phyloP scores from a whole-genome alignment of 2,329 filamentous ascomycete species.

The Fusarium graminum region DNA sequence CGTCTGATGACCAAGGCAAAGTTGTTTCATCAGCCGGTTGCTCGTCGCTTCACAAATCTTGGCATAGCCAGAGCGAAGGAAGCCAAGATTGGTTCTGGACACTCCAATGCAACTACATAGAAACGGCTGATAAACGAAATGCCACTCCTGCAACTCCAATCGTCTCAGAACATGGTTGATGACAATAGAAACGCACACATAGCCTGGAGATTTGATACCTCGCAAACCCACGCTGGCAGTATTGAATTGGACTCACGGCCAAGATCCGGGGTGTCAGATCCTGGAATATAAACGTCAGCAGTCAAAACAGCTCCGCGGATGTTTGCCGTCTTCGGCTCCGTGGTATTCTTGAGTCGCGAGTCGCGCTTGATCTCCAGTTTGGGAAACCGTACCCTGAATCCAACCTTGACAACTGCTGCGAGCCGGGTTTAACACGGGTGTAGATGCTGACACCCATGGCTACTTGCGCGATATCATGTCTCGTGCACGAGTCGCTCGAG shows the following conservation, averaged over 20 bases:
- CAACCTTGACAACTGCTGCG: constrained; percentile 5
- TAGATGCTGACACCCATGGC: constrained; percentile 15
- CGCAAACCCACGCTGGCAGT: constrained; percentile 3
- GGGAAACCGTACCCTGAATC: constrained; percentile 4
- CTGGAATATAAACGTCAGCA: constrained; percentile 18
- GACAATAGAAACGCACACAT: constrained; percentile 1
- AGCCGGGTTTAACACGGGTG: constrained; percentile 15
- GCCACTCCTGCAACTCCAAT: neutral
- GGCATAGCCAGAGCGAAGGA: constrained; percentile 43
- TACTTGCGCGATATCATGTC: constrained; percentile 26
- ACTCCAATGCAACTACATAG: constrained; percentile 7
- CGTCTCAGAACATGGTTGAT: constrained; percentile 3
- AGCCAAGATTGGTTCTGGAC: constrained; percentile 22
- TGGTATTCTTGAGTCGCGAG: constrained; percentile 21
- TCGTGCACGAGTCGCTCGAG: constrained; percentile 12
- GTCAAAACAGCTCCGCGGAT: constrained; percentile 9
- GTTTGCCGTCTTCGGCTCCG: constrained; percentile 23
- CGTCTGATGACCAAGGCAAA: constrained; percentile 27
- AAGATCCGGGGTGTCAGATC: constrained; percentile 44
- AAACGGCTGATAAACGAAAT: constrained; percentile 8
- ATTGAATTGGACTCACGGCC: constrained; percentile 30
- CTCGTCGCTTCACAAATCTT: constrained; percentile 40
- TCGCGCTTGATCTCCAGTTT: constrained; percentile 14
- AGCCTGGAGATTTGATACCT: constrained; percentile 9
- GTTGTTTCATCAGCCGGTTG: constrained; percentile 39